Evolutionary conservation across 176 grass and related monocot species (phyloP).

Genomic region (Panicum miliaceum): DNA sequence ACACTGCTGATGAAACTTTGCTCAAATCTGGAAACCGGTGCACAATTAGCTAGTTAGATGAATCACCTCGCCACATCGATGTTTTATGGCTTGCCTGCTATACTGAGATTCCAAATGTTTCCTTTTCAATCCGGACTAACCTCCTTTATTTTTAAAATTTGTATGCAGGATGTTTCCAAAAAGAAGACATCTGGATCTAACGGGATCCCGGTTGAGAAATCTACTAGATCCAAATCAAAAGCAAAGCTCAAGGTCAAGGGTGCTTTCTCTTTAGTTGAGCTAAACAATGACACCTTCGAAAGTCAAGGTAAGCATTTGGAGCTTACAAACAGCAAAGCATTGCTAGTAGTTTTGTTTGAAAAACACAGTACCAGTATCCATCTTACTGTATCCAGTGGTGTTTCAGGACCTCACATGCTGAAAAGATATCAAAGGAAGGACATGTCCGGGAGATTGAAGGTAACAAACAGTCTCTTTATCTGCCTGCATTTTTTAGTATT

Average conservation of each 20-base stretch:
- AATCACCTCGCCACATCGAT: neutral
- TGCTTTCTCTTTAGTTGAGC: conserved; percentile 37
- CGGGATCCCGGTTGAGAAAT: neutral
- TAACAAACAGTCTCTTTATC: conserved; percentile 7
- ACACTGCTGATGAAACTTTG: neutral
- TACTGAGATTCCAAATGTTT: neutral
- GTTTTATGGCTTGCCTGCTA: neutral
- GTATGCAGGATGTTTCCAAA: conserved; percentile 51
- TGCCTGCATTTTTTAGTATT: neutral
- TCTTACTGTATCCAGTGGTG: conserved; percentile 16
- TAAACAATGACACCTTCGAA: conserved; percentile 20
- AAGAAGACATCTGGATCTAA: conserved; percentile 24
- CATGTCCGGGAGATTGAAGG: conserved; percentile 22
- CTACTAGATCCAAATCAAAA: conserved; percentile 45
- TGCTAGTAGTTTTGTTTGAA: neutral
- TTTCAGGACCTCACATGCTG: conserved; percentile 32
- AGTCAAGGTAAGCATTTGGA: conserved; percentile 19
- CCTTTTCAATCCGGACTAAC: neutral
- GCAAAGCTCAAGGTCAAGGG: conserved; percentile 42
- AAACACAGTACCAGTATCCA: neutral
- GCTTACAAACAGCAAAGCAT: neutral
- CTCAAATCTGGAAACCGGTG: neutral
- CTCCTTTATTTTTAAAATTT: neutral
- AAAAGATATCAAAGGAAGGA: conserved; percentile 39
- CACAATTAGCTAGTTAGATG: neutral